A percentile compares a stretch with the other conserved stretches of the same genome.
Evolutionary conservation across 2,329 filamentous ascomycete genomes (phyloP).

Genomic region (Biscogniauxia sp.): DNA sequence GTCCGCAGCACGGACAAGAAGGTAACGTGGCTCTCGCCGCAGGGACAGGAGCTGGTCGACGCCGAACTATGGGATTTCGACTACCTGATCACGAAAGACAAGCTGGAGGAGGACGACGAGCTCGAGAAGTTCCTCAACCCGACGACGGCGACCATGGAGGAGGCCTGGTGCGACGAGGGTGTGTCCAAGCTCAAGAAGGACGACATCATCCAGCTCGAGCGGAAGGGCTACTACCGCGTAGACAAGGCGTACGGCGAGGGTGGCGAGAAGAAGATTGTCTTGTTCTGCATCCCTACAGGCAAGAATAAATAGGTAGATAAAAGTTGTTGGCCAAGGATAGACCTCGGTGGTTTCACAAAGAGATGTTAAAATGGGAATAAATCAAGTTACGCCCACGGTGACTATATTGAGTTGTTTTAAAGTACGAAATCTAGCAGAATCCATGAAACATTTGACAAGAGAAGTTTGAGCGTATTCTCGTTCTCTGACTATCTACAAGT

Average conservation of each 20-base stretch:
- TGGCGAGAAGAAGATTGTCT: constrained; percentile 52
- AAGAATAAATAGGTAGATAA: constrained; percentile 41
- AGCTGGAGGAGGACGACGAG: constrained; percentile 82
- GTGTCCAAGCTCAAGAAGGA: constrained; percentile 75
- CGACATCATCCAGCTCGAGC: constrained; percentile 93
- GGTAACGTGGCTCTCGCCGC: constrained; percentile 83
- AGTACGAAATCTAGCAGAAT: too few species aligned
- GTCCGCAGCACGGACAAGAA: constrained; percentile 97
- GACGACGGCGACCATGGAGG: constrained; percentile 70
- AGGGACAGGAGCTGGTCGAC: constrained; percentile 72
- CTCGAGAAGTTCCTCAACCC: constrained; percentile 81
- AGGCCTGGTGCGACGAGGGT: constrained; percentile 78
- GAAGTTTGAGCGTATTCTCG: too few species aligned
- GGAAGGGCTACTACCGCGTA: constrained; percentile 87
- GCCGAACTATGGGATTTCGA: constrained; percentile 93
- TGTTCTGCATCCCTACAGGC: constrained; percentile 59
- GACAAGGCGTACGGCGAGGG: constrained; percentile 61
- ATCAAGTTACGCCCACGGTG: too few species aligned
- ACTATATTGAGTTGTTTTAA: too few species aligned
- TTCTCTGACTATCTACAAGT: too few species aligned
- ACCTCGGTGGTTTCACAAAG: too few species aligned
- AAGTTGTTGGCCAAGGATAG: too few species aligned
- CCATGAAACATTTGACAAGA: too few species aligned
- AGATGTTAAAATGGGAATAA: too few species aligned
- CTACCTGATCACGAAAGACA: constrained; percentile 93